Percentiles rank a stretch among this genome's conserved stretches.
phyloP scores from a whole-genome alignment of 257 asterid genomes.

The Prunella vulgaris region DNA sequence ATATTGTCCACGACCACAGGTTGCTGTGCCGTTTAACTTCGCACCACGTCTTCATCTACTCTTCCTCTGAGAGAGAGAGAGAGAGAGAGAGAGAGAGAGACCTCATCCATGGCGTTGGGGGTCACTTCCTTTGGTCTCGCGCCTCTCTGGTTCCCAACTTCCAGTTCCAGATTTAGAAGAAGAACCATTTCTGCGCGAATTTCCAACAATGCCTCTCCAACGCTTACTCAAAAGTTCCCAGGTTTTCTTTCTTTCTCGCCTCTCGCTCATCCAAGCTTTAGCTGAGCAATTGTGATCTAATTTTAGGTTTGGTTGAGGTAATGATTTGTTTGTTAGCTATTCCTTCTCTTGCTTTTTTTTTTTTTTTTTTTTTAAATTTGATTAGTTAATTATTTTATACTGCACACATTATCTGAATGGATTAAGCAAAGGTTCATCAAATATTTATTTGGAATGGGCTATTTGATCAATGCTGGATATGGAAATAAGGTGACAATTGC shows the following conservation, averaged over 20 bases:
- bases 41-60: conserved; percentile 33
- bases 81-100: neutral
- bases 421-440: neutral
- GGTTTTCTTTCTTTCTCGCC: conserved; percentile 26
- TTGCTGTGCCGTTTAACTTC: conserved; percentile 15
- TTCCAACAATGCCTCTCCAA: conserved; percentile 28
- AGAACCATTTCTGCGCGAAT: conserved; percentile 15
- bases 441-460: neutral
- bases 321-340: neutral
- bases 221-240: conserved; percentile 28
- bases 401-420: neutral
- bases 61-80: neutral
- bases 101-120: conserved; percentile 30
- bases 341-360: neutral
- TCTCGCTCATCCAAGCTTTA: neutral
- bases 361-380: neutral
- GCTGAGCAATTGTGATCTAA: neutral
- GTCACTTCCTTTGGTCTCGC: neutral
- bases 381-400: neutral
- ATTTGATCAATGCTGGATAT: neutral
- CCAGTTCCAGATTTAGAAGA: conserved; percentile 13
- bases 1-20: conserved; percentile 18
- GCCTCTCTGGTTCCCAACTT: neutral
- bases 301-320: neutral
- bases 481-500: neutral